Conservation (phyloP, 257 asterid species). For the Solanum boliviense region DNA sequence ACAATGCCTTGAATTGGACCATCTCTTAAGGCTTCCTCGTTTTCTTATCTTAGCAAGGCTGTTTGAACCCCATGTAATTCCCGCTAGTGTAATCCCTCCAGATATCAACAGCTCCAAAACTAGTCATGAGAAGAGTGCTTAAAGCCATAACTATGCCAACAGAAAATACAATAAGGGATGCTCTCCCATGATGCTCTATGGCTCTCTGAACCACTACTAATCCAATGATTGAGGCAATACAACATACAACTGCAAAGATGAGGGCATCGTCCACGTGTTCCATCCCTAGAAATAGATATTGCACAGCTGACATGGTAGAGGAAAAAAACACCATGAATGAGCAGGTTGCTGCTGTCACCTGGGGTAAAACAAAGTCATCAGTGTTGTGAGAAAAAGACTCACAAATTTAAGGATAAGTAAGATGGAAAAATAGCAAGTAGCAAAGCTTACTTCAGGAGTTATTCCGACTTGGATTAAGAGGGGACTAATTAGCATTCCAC, state of each 20-base stretch:
- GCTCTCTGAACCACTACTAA: conserved; percentile 53
- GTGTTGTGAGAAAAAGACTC: neutral
- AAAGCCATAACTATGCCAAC: conserved; percentile 76
- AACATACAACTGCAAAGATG: conserved; percentile 45
- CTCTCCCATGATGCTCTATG: conserved; percentile 52
- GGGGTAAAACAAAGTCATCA: neutral
- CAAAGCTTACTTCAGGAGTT: conserved; percentile 53
- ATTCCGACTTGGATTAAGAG: conserved; percentile 75
- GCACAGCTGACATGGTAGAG: conserved; percentile 79
- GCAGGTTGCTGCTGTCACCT: conserved; percentile 88
- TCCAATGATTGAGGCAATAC: conserved; percentile 48
- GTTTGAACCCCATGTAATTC: conserved; percentile 69
- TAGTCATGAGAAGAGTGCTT: conserved; percentile 67
- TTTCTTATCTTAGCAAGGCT: conserved; percentile 38
- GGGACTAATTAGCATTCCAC: conserved; percentile 90
- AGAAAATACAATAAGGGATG: conserved; percentile 77
- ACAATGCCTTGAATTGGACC: neutral
- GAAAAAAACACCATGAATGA: conserved; percentile 92
- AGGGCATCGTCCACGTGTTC: conserved; percentile 38
- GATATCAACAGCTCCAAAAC: conserved; percentile 60
- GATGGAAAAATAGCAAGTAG: neutral
- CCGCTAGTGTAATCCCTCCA: conserved; percentile 64
- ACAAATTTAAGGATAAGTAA: neutral
- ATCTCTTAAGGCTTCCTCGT: neutral
- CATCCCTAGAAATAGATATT: conserved; percentile 70